Percentiles rank a stretch among this genome's conserved stretches.
Conservation (phyloP, 139 green algal genomes). For the Micractinium conductrix region DNA sequence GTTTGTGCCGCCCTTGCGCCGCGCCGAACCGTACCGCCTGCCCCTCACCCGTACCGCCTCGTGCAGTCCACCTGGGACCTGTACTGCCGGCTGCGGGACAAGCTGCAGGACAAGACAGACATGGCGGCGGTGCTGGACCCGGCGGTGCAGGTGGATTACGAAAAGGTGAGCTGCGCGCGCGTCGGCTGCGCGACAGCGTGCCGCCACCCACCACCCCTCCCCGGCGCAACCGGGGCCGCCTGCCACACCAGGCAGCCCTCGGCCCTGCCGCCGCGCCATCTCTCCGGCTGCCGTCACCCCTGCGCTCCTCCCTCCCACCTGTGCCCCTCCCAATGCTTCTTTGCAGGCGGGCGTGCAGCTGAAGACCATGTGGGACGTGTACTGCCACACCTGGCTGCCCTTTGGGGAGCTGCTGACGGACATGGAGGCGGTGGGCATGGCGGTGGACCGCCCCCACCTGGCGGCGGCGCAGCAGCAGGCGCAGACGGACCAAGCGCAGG, state of each 20-base stretch:
- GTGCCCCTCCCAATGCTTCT: too few species aligned
- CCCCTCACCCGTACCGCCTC: background rate
- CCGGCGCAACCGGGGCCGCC: too few species aligned
- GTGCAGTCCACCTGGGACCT: constrained; percentile 93
- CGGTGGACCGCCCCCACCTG: constrained; percentile 65
- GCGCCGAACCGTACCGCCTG: background rate
- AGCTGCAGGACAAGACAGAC: constrained; percentile 55
- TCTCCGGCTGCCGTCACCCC: background rate
- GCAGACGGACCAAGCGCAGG: constrained; percentile 60
- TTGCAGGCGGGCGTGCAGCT: constrained; percentile 14
- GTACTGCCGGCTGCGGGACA: constrained; percentile 48
- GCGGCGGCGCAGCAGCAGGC: constrained; percentile 57
- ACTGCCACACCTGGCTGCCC: constrained; percentile 76
- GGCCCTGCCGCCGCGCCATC: too few species aligned
- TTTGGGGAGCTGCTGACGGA: constrained; percentile 95
- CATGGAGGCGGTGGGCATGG: constrained; percentile 89
- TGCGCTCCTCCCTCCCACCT: background rate
- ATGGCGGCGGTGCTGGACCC: constrained; percentile 27
- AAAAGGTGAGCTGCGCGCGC: constrained; percentile 16
- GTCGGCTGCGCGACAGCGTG: too few species aligned
- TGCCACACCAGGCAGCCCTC: too few species aligned
- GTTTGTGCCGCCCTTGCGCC: too few species aligned
- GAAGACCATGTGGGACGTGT: constrained; percentile 82
- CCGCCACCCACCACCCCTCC: too few species aligned
- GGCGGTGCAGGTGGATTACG: constrained; percentile 20